Conservation (phyloP, 768 basidiomycete species). For the Leccinum sublutescens region DNA sequence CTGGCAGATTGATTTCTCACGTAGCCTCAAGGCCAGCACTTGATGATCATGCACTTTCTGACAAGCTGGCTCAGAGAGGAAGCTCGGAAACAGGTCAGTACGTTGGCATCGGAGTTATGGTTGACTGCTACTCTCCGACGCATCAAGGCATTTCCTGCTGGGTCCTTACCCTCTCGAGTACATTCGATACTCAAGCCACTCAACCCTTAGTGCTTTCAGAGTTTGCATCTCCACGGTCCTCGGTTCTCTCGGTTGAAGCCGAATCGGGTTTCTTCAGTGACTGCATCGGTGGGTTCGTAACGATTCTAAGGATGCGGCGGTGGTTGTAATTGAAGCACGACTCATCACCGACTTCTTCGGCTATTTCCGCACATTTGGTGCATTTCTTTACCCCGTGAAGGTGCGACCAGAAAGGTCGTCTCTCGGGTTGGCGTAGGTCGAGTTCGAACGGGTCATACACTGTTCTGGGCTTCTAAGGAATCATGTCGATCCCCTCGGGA, state of each 20-base stretch:
- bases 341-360: constrained; percentile 8
- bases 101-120: neutral
- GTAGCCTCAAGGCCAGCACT: neutral
- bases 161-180: constrained; percentile 2
- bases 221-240: constrained; percentile 8
- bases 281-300: constrained; percentile 63
- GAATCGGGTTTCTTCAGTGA: constrained; percentile 44
- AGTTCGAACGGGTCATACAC: constrained; percentile 6
- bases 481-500: constrained; percentile 7
- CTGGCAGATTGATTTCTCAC: neutral
- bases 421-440: constrained; percentile 4
- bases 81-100: neutral
- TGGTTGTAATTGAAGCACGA: constrained; percentile 43
- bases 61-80: neutral
- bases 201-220: constrained; percentile 8
- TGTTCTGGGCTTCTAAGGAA: neutral
- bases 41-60: neutral
- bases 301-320: constrained; percentile 53
- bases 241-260: constrained; percentile 28
- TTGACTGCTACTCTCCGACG: neutral
- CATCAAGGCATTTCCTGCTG: constrained; percentile 1
- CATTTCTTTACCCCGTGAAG: constrained; percentile 5
- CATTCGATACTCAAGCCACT: constrained; percentile 6
- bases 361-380: neutral
- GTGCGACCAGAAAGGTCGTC: constrained; percentile 4